These are phyloP conservation scores for Annulohypoxylon bovei DNA, from an alignment of 495 filamentous ascomycete species.

Conservation along the genomic window DNA sequence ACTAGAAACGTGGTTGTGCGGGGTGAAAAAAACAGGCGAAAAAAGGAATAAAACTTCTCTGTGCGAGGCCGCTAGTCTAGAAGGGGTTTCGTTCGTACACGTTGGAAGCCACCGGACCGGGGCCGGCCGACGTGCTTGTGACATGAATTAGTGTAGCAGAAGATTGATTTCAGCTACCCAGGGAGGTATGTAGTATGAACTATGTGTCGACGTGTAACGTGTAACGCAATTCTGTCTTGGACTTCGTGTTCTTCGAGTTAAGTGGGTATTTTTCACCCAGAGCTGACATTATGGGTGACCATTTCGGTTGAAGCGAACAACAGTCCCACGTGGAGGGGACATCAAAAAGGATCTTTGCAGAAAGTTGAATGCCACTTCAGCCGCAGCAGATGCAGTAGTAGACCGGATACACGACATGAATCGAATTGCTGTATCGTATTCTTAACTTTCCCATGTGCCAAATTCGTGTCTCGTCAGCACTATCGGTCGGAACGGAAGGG, in stretches of 20 bases:
- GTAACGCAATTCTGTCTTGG: constrained; percentile 34
- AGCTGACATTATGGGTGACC: background rate
- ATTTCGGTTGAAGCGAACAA: constrained; percentile 29
- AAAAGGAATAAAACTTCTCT: background rate
- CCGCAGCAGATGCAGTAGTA: constrained; percentile 21
- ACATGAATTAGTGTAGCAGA: background rate
- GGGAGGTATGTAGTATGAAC: background rate
- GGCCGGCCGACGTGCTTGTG: constrained; percentile 11
- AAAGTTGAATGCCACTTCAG: constrained; percentile 33
- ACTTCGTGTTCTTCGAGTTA: constrained; percentile 23
- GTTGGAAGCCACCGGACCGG: constrained; percentile 13
- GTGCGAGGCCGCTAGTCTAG: constrained; percentile 6
- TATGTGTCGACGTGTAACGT: constrained; percentile 13
- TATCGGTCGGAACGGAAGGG: constrained; percentile 17
- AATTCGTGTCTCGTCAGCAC: constrained; percentile 35
- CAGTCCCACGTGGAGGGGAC: constrained; percentile 26
- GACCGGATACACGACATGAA: constrained; percentile 25
- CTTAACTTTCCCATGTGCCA: constrained; percentile 29
- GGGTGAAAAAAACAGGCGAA: constrained; percentile 3
- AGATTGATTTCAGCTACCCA: background rate
- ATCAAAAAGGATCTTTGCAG: constrained; percentile 11
- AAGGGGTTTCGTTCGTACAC: background rate
- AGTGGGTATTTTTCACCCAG: background rate
- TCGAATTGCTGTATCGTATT: constrained; percentile 37
- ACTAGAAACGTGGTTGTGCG: constrained; percentile 7